These are phyloP conservation scores for Auricularia cornea DNA, from an alignment of 768 basidiomycete species.

Conservation along the genomic window DNA sequence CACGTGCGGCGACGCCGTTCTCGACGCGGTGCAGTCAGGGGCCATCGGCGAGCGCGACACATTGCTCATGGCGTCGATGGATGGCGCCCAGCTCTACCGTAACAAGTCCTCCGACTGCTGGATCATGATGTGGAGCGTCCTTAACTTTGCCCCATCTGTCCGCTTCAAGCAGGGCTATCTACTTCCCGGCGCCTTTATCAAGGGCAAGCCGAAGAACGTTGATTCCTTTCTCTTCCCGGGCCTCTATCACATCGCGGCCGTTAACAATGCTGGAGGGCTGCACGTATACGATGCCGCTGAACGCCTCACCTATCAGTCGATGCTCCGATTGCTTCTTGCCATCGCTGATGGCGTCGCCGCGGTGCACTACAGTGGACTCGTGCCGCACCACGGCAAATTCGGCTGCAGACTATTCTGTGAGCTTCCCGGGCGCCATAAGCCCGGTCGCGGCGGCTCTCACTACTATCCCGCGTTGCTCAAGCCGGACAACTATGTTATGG, in stretches of 20 bases:
- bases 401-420: slow-evolving; percentile 29
- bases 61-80: slow-evolving; percentile 27
- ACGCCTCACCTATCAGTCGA: no score
- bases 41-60: slow-evolving; percentile 24
- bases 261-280: slow-evolving; percentile 14
- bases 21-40: slow-evolving; percentile 10
- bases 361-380: neutral
- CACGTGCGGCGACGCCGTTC: slow-evolving; percentile 21
- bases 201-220: slow-evolving; percentile 25
- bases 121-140: slow-evolving; percentile 34
- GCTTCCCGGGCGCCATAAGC: slow-evolving; percentile 23
- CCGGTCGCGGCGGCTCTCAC: slow-evolving; percentile 12
- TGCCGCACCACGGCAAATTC: slow-evolving; percentile 16
- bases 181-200: slow-evolving; percentile 25
- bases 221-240: slow-evolving; percentile 29
- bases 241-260: slow-evolving; percentile 24
- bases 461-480: slow-evolving; percentile 29
- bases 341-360: slow-evolving; percentile 3
- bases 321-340: no score
- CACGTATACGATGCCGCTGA: no score
- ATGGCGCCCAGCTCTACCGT: slow-evolving; percentile 37
- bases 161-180: slow-evolving; percentile 26
- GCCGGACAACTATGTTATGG: slow-evolving; percentile 17
- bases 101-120: slow-evolving; percentile 35
- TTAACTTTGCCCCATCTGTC: slow-evolving; percentile 18